Evolutionary conservation across 345 rosid genomes (phyloP).

Genomic region (Dimocarpus longan): DNA sequence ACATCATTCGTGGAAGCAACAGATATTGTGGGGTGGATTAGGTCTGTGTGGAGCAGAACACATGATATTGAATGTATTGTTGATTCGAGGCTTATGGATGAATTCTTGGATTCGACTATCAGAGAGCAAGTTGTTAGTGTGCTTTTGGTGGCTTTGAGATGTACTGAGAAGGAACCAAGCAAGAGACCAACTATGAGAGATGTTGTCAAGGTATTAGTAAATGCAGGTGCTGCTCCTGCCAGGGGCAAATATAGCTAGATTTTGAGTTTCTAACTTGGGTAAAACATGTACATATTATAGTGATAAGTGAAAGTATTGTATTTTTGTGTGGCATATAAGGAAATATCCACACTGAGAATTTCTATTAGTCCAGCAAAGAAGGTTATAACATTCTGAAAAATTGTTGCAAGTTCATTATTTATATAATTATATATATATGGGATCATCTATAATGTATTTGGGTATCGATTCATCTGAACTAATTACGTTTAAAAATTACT

Average conservation of each 20-base stretch:
- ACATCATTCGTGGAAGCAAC: slow-evolving; percentile 34
- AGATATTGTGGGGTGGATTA: slow-evolving; percentile 56
- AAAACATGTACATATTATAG: no score
- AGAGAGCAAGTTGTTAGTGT: slow-evolving; percentile 53
- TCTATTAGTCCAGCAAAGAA: no score
- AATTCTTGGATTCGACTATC: slow-evolving; percentile 49
- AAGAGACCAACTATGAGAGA: slow-evolving; percentile 72
- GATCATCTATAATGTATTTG: no score
- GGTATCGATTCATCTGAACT: no score
- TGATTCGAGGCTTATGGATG: slow-evolving; percentile 48
- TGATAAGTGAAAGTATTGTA: no score
- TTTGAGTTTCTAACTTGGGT: background rate
- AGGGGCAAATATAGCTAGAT: slow-evolving; percentile 10
- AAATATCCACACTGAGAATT: no score
- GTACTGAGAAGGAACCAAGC: slow-evolving; percentile 58
- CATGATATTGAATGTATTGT: slow-evolving; percentile 41
- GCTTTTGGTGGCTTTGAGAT: slow-evolving; percentile 55
- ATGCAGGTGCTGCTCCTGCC: background rate
- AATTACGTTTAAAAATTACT: no score
- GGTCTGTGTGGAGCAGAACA: slow-evolving; percentile 42
- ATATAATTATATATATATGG: no score
- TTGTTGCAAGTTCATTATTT: no score
- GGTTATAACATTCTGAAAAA: no score
- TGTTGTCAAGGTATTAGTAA: slow-evolving; percentile 54
- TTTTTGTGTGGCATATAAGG: no score